phyloP scores from a whole-genome alignment of 208 protist species.

The Trypanosoma rangeli region DNA sequence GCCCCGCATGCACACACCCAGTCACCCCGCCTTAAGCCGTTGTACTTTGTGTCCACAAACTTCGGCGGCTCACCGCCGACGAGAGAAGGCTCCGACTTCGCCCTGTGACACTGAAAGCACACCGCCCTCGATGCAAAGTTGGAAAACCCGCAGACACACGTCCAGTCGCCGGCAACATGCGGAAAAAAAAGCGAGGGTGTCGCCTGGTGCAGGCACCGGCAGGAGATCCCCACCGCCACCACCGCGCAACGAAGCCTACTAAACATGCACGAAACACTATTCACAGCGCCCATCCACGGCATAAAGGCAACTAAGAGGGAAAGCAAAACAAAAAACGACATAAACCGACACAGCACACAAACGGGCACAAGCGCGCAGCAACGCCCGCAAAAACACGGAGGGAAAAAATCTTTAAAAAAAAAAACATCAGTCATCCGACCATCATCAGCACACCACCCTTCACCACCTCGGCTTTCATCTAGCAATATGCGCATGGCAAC shows the following conservation, averaged over 20 bases:
- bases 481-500: background rate
- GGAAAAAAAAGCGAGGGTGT: slow-evolving; percentile 4
- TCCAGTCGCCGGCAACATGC: slow-evolving; percentile 40
- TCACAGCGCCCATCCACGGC: background rate
- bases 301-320: background rate
- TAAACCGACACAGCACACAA: background rate
- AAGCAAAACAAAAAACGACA: background rate
- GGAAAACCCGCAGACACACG: slow-evolving; percentile 64
- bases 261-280: slow-evolving; percentile 15
- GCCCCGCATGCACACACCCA: slow-evolving; percentile 74
- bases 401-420: background rate
- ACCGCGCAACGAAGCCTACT: slow-evolving; percentile 7
- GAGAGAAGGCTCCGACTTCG: slow-evolving; percentile 16
- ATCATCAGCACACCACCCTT: background rate
- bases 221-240: background rate
- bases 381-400: too few species aligned
- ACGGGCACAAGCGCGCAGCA: too few species aligned
- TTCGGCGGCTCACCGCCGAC: background rate
- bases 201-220: slow-evolving; percentile 5
- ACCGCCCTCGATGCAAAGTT: slow-evolving; percentile 61
- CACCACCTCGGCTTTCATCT: slow-evolving; percentile 5
- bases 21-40: slow-evolving; percentile 37
- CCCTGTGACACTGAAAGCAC: slow-evolving; percentile 65
- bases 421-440: background rate
- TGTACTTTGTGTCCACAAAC: background rate